Base-by-base conservation (phyloP, 306 rosid species). In the Lithocarpus polystachyus region DNA sequence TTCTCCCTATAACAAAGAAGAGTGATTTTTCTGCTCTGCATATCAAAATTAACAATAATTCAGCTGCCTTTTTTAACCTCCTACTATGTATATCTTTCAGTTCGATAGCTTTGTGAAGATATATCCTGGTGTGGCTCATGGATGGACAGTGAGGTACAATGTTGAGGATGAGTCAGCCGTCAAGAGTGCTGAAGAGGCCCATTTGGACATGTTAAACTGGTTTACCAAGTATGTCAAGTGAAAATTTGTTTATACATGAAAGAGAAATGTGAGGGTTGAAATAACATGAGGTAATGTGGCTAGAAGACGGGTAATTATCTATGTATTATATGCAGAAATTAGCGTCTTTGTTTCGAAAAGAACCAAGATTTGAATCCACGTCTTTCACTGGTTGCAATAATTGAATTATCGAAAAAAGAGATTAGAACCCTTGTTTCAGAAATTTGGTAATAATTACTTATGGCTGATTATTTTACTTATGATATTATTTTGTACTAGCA, bases 81-180 rank as follows among this genome's bases (percentile, higher is more conserved):
- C 61, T 72, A 59, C 45, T 54, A 59, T 81, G 22, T 26, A 9
- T 75, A 70, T 19, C 13, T 73, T 15, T 55, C 79, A 90, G 97
- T 53, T 86, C 11, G 87, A 87, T 43, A 78, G 87, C 83, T 88
- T 84, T 70, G 89, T 89, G 80, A 92, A 88, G 80, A 64, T 87
- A 73, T 92, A 79, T 74, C 89, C 88, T 40, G 87, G 89, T 33
- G 88, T 89, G 53, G 33, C 23, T 40, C 97, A 82, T 56, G 82
- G 82, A 23, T 82, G 86, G 88, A 81, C 83, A 6, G 75, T 82
- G 60, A 79, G 82, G 69, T 86, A 79, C 74, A 71, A 54, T 29
- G 72, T 37, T 31, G 81, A 80, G 70, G 86, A 85, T 15, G 35
- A 79, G 37, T 73, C 29, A 18, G 84, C 84, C 40, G 59, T 72